Base-by-base conservation (phyloP, 2,329 filamentous ascomycete species). In the Dothistroma pini region DNA sequence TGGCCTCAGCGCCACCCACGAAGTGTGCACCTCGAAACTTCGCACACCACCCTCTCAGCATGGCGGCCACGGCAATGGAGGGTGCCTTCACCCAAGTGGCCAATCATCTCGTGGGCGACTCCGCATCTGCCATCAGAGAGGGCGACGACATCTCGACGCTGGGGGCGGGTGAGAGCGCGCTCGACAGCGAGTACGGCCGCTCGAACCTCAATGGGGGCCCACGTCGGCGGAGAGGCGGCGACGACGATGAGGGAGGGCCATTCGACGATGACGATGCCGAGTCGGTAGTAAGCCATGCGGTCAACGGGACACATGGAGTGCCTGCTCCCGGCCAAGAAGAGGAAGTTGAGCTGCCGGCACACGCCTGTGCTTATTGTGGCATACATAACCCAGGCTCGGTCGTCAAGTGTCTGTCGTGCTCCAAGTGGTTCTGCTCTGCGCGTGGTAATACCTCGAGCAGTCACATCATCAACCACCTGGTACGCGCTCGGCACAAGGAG, bases 391-490 rank as follows among this genome's bases (percentile, higher is more conserved):
- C 95, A 1, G 89, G 89, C 74, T 95, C 90, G 67, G 96, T 99
- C 60, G 95, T 99, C 70, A 97, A 97, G 79, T 99, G 95, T 74
- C 83, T 99, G 63, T 85, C 88, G 63, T 99, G 95, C 81, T 93
- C 86, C 80, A 99, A 97, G 75, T 99, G 95, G 95, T 99, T 99
- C 76, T 99, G 95, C 79, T 97, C 93, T 77, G 93, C 93, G 62
- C 90, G 93, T 71, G 93, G 95, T 68, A 99, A 97, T 77, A 93
- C 93, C 19, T 96, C 91, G 56, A 97, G 93, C 29, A 96, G 93
- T 35, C 95, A 99, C 75, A 97, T 99, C 70, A 91, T 99, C 79
- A 97, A 97, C 76, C 95, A 99, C 74, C 86, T 99, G 35, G 95
- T 99, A 63, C 90, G 96, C 72, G 93, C 96, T 66, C 89, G 95